These are phyloP conservation scores for Hypoxylon fragiforme DNA, from an alignment of 495 filamentous ascomycete genomes.

Conservation along the genomic window DNA sequence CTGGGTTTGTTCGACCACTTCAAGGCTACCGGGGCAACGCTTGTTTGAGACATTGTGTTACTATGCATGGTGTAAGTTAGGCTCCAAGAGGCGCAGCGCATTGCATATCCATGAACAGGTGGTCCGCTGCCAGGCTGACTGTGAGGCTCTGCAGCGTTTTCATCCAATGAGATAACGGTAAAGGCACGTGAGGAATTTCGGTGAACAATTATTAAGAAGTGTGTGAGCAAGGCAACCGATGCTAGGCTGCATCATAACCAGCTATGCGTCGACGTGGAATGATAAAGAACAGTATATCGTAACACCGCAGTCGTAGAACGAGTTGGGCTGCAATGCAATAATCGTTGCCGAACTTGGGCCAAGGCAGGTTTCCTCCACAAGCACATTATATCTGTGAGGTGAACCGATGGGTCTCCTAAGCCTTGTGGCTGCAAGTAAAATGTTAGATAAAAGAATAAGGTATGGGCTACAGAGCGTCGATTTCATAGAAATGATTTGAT, in stretches of 20 bases:
- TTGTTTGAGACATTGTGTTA: too few species aligned
- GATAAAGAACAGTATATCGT: background rate
- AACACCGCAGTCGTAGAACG: background rate
- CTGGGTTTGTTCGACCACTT: background rate
- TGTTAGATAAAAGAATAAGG: background rate
- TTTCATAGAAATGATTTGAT: background rate
- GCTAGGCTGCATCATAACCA: background rate
- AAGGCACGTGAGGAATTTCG: slow-evolving; percentile 10
- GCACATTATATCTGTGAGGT: background rate
- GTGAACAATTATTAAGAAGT: background rate
- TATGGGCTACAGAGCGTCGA: too few species aligned
- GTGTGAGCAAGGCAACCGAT: background rate
- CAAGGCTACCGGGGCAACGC: background rate
- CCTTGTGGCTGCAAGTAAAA: too few species aligned
- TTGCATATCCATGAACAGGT: background rate
- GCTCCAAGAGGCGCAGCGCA: slow-evolving; percentile 24
- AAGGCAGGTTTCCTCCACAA: slow-evolving; percentile 1
- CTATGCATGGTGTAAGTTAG: slow-evolving; percentile 5
- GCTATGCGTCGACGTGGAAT: background rate
- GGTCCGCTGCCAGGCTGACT: slow-evolving; percentile 15
- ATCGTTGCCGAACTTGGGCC: background rate
- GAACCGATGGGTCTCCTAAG: too few species aligned
- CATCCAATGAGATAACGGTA: slow-evolving; percentile 15
- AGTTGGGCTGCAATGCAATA: slow-evolving; percentile 5
- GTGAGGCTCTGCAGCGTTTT: slow-evolving; percentile 10